Conservation (phyloP, 495 filamentous ascomycete species). For the Achaetomiella virescens region DNA sequence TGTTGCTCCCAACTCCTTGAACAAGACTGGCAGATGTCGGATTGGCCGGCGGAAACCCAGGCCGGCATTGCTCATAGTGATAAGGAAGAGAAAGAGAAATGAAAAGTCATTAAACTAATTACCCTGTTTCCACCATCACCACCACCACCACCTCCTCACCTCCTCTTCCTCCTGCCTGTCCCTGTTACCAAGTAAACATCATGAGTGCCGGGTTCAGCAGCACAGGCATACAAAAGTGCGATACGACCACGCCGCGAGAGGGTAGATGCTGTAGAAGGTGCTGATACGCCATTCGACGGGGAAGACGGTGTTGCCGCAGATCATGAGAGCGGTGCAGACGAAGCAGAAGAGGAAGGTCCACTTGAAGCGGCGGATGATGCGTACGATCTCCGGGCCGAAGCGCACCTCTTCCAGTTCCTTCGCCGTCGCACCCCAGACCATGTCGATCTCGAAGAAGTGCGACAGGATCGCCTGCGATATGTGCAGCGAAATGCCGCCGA, state of each 20-base stretch:
- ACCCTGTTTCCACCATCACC: background rate
- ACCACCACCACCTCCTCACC: background rate
- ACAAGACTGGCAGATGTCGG: background rate
- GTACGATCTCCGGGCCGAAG: constrained; percentile 1
- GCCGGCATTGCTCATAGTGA: background rate
- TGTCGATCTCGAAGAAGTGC: constrained; percentile 68
- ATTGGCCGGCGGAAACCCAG: background rate
- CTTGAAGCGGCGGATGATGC: constrained; percentile 50
- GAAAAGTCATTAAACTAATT: background rate
- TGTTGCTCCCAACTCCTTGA: background rate
- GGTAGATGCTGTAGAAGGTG: constrained; percentile 72
- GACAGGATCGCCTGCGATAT: constrained; percentile 59
- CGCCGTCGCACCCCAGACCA: constrained; percentile 65
- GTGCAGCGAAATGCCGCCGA: constrained; percentile 65
- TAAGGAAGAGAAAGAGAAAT: background rate
- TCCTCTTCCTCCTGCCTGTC: no score
- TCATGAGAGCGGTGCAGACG: constrained; percentile 44
- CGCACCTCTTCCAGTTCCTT: constrained; percentile 59
- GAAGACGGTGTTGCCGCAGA: constrained; percentile 60
- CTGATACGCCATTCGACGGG: constrained; percentile 61
- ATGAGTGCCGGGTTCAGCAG: constrained; percentile 72
- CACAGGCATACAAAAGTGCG: constrained; percentile 65
- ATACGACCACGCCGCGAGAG: constrained; percentile 62
- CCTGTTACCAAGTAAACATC: constrained; percentile 78
- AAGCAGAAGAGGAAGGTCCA: constrained; percentile 58